Evolutionary conservation across 352 stramenopile genomes (phyloP).

Genomic region (Globisporangium takayamanum): DNA sequence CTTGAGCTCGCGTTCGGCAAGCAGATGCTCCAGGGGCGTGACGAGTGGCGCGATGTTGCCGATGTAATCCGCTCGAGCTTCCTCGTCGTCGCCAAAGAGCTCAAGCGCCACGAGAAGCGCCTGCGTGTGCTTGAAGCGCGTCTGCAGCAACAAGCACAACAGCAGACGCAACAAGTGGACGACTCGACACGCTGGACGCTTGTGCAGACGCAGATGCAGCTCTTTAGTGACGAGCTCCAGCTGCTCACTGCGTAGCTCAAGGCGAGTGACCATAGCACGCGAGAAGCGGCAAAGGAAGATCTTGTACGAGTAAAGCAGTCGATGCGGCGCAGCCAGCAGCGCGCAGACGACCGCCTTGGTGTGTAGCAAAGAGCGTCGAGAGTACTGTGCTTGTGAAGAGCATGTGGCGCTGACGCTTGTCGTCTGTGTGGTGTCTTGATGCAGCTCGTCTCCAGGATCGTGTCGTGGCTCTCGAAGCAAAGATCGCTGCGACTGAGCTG

Average conservation of each 20-base stretch:
- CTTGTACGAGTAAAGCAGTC: neutral
- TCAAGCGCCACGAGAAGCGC: conserved; percentile 21
- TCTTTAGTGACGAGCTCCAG: conserved; percentile 4
- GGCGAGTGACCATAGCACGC: neutral
- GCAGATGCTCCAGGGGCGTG: conserved; percentile 24
- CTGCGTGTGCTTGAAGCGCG: conserved; percentile 4
- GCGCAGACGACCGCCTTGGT: conserved; percentile 1
- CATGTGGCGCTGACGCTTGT: no score
- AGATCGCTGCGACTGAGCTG: no score
- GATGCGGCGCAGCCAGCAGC: neutral
- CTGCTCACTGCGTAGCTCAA: conserved; percentile 1
- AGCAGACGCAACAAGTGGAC: neutral
- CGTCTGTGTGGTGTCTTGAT: no score
- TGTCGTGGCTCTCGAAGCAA: no score
- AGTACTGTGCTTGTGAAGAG: no score
- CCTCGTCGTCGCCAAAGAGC: conserved; percentile 37
- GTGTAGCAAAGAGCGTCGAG: neutral
- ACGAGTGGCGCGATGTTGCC: conserved; percentile 38
- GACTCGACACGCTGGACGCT: conserved; percentile 1
- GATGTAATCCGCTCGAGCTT: conserved; percentile 52
- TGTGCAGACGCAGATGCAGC: conserved; percentile 7
- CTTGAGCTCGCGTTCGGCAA: conserved; percentile 33
- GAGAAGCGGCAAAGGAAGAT: neutral
- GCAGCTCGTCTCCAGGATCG: no score
- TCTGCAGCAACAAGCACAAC: no score